These are phyloP conservation scores for Theileria luwenshuni DNA, from an alignment of 169 alveolate species.

Conservation along the genomic window DNA sequence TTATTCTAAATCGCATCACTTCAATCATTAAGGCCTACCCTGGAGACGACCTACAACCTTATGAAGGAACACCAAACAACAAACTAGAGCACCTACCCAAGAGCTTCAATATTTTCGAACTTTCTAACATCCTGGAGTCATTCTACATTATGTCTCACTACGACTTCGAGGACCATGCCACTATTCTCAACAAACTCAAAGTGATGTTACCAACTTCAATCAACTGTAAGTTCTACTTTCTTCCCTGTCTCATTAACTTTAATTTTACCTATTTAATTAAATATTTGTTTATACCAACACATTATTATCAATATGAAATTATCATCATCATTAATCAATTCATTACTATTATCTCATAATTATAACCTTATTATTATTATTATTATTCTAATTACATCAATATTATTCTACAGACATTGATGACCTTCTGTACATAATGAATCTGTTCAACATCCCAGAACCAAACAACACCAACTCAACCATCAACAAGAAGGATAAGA, in stretches of 20 bases:
- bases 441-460: slow-evolving; percentile 40
- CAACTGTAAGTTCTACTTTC: slow-evolving; percentile 3
- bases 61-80: background rate
- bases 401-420: too few species aligned
- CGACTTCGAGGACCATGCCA: background rate
- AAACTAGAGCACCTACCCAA: background rate
- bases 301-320: too few species aligned
- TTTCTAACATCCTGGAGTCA: slow-evolving; percentile 28
- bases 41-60: background rate
- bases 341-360: too few species aligned
- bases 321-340: too few species aligned
- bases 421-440: slow-evolving; percentile 21
- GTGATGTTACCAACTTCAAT: slow-evolving; percentile 16
- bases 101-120: slow-evolving; percentile 27
- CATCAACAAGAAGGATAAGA: background rate
- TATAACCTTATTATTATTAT: too few species aligned
- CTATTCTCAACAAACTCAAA: background rate
- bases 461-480: background rate
- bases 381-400: too few species aligned
- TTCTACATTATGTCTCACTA: slow-evolving; percentile 10
- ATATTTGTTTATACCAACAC: too few species aligned
- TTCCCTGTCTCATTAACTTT: background rate
- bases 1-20: background rate
- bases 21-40: background rate
- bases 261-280: too few species aligned